These are phyloP conservation scores for Wickerhamomyces ciferrii DNA, from an alignment of 805 yeast genomes.

Conservation along the genomic window DNA sequence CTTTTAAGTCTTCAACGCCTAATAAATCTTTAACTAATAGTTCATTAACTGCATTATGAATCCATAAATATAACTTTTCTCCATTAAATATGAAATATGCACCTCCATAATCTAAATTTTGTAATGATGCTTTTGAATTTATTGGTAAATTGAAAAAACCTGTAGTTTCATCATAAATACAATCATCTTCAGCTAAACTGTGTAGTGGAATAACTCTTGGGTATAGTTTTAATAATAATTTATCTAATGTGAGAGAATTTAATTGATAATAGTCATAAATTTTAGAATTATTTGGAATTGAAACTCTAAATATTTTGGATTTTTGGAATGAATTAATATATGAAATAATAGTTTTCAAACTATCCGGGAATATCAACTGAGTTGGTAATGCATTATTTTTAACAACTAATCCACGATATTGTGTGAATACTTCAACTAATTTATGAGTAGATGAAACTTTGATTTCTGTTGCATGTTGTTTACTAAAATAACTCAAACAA, in stretches of 20 bases:
- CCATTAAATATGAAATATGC: slow-evolving; percentile 79
- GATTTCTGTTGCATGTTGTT: slow-evolving; percentile 40
- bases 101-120: slow-evolving; percentile 54
- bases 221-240: slow-evolving; percentile 61
- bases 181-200: slow-evolving; percentile 53
- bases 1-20: slow-evolving; percentile 41
- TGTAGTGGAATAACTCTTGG: slow-evolving; percentile 80
- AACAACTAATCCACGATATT: slow-evolving; percentile 46
- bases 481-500: slow-evolving; percentile 31
- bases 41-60: slow-evolving; percentile 65
- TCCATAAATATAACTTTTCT: slow-evolving; percentile 49
- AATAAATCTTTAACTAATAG: slow-evolving; percentile 69
- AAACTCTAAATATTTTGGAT: slow-evolving; percentile 47
- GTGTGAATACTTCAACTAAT: slow-evolving; percentile 49
- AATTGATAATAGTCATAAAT: slow-evolving; percentile 46
- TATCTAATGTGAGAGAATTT: slow-evolving; percentile 47
- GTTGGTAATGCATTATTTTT: slow-evolving; percentile 41
- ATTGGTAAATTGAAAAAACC: slow-evolving; percentile 45
- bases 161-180: slow-evolving; percentile 35
- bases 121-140: slow-evolving; percentile 38
- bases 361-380: slow-evolving; percentile 77
- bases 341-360: slow-evolving; percentile 66
- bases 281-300: slow-evolving; percentile 54
- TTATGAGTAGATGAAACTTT: slow-evolving; percentile 49
- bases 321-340: slow-evolving; percentile 68